These are phyloP conservation scores for Punica granatum DNA, from an alignment of 345 rosid species.

Conservation along the genomic window DNA sequence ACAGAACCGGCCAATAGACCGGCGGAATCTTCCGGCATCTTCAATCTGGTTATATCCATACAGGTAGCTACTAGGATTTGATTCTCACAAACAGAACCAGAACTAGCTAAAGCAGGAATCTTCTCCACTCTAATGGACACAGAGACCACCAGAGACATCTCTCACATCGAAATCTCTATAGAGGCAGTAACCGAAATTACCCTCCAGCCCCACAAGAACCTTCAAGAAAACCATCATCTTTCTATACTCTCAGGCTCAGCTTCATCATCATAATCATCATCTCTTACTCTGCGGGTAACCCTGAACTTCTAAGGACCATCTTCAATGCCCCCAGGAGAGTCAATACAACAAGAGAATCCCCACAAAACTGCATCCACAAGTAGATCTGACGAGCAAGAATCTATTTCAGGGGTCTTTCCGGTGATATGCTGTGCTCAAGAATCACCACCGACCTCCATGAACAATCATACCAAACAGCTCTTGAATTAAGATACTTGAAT, in stretches of 20 bases:
- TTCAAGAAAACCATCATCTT: constrained; percentile 44
- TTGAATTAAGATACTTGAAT: constrained; percentile 74
- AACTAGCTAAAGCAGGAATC: not conserved
- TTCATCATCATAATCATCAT: no score
- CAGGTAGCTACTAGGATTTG: constrained; percentile 26
- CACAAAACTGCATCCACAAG: not conserved
- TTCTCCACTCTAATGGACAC: constrained; percentile 54
- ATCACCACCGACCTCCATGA: constrained; percentile 36
- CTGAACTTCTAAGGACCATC: constrained; percentile 27
- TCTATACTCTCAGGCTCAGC: constrained; percentile 32
- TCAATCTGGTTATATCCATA: constrained; percentile 30
- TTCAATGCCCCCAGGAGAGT: constrained; percentile 36
- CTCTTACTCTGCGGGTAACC: constrained; percentile 24
- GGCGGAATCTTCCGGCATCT: constrained; percentile 30
- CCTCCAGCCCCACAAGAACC: constrained; percentile 28
- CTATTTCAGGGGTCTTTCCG: not conserved
- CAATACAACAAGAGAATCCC: not conserved
- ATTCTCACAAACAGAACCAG: constrained; percentile 25
- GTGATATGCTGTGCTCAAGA: not conserved
- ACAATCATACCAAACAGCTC: constrained; percentile 18
- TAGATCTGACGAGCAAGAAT: constrained; percentile 2
- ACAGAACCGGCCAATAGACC: constrained; percentile 37
- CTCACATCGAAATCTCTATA: constrained; percentile 58
- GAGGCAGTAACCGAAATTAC: constrained; percentile 31
- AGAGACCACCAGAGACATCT: constrained; percentile 39